Percentiles rank a stretch among this genome's conserved stretches.
Conservation (phyloP, 805 yeast genomes). For the Tetrapisispora phaffii region DNA sequence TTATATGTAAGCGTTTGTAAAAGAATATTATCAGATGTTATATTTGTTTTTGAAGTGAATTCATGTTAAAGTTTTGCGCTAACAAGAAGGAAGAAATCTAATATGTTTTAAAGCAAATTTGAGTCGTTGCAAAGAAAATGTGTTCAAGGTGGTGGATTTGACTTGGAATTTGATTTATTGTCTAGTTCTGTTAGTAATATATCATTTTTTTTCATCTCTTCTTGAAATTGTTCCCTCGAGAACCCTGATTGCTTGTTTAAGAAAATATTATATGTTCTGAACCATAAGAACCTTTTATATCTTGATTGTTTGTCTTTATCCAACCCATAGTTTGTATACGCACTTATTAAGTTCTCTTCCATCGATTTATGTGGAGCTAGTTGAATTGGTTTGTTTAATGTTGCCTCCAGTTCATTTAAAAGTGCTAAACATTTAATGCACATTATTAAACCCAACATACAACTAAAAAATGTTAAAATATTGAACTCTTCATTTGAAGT, state of each 20-base stretch:
- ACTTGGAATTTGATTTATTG: conserved; percentile 3
- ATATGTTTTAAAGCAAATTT: too few species aligned
- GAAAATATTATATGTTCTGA: conserved; percentile 33
- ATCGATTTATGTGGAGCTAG: conserved; percentile 29
- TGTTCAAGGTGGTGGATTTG: not conserved
- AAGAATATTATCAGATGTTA: not conserved
- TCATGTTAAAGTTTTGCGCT: too few species aligned
- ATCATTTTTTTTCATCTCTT: conserved; percentile 56
- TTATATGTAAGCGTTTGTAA: too few species aligned
- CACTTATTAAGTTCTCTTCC: conserved; percentile 33
- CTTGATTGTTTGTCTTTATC: conserved; percentile 42
- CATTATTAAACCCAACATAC: conserved; percentile 31
- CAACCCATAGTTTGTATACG: conserved; percentile 43
- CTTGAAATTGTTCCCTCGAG: conserved; percentile 27
- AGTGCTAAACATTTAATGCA: conserved; percentile 35
- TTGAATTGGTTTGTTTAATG: conserved; percentile 19
- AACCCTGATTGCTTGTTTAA: conserved; percentile 1
- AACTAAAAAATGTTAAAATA: conserved; percentile 33
- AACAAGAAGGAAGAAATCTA: too few species aligned
- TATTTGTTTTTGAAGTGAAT: too few species aligned
- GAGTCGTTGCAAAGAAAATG: not conserved
- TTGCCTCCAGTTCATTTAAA: conserved; percentile 31
- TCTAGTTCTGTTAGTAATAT: conserved; percentile 49
- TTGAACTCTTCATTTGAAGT: conserved; percentile 30
- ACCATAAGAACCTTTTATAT: conserved; percentile 49